Conservation (phyloP, 306 rosid species). For the Dalbergia oliveri region DNA sequence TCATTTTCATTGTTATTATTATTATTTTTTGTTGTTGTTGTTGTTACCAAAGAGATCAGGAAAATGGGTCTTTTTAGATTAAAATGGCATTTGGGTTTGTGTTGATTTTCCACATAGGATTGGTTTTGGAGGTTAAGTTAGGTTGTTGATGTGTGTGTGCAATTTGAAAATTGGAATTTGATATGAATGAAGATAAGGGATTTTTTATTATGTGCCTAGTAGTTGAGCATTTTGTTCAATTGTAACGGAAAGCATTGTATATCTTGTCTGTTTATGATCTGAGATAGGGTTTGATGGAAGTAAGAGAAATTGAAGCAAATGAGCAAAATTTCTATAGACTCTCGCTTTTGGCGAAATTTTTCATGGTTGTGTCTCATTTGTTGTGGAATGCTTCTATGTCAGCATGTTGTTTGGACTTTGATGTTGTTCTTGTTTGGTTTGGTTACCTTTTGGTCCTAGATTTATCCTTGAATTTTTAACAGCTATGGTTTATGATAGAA, state of each 20-base stretch:
- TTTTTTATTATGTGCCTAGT: slow-evolving; percentile 16
- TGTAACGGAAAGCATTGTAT: slow-evolving; percentile 9
- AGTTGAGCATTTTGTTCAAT: slow-evolving; percentile 32
- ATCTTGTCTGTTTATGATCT: slow-evolving; percentile 11
- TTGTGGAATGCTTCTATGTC: slow-evolving; percentile 22
- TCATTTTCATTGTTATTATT: too few species aligned
- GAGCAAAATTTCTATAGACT: background rate
- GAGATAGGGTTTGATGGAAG: slow-evolving; percentile 25
- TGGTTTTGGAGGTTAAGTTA: slow-evolving; percentile 29
- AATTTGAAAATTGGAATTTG: slow-evolving; percentile 22
- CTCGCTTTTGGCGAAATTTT: background rate
- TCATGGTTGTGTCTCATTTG: background rate
- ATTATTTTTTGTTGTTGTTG: too few species aligned
- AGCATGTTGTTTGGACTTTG: slow-evolving; percentile 41
- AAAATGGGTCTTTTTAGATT: background rate
- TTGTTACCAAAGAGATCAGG: background rate
- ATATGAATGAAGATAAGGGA: slow-evolving; percentile 15
- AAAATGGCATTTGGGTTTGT: background rate
- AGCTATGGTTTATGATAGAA: background rate
- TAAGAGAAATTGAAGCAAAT: slow-evolving; percentile 29
- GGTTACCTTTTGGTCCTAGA: slow-evolving; percentile 19
- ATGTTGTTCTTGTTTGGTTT: slow-evolving; percentile 2
- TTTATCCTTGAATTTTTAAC: background rate
- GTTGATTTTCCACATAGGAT: slow-evolving; percentile 22
- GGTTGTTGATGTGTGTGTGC: slow-evolving; percentile 5